Evolutionary conservation across 75 land plant genomes (phyloP), one percentile per base, ranked within the genome.

Genomic region (Isoetes taiwanensis): DNA sequence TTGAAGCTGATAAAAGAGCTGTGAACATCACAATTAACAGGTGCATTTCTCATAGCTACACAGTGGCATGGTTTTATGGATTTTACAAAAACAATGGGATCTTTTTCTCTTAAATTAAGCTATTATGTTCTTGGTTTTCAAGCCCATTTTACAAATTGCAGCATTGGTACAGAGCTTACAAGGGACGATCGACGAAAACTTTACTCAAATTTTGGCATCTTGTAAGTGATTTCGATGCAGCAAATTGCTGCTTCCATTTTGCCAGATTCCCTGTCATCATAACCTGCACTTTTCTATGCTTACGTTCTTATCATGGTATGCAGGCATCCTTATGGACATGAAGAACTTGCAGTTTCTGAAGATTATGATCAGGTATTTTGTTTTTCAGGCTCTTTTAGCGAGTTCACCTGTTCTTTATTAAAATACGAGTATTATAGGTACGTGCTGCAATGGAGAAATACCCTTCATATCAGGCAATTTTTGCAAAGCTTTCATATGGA

Each of bases 1-100:
- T 88, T 80, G 99, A 94, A 74, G 99, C 99, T 32, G 99, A 94
- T 32, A 67, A 96, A 50, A 79, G 99, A 35, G 96, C 99, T 62
- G 86, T 94, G 21, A 88, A 84, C 65, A 94, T 94, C 25, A 84
- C 86, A 9, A 88, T 94, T 42, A 94, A 94, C 60, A 94, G 99
- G 99, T 80, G 34, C 16, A 5, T 41, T 56, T 56, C 43, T 12
- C 24, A 32, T 35, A n/a, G 30, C 2, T 1, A 59, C 25, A 50
- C 25, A 23, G 17, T 57, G 2, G 1, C 39, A 10, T 37, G 9
- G 14, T 10, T 10, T 10, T 37, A 14, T 37, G 39, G 14, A 37
- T 37, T 10, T 14, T 37, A 37, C 39, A 9, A 14, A 37, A 14
- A 9, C 12, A 37, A 14, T 10, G 39, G 14, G 14, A 37, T 40